Evolutionary conservation across 2,329 filamentous ascomycete species (phyloP).

Genomic region (Fusarium stilboides): DNA sequence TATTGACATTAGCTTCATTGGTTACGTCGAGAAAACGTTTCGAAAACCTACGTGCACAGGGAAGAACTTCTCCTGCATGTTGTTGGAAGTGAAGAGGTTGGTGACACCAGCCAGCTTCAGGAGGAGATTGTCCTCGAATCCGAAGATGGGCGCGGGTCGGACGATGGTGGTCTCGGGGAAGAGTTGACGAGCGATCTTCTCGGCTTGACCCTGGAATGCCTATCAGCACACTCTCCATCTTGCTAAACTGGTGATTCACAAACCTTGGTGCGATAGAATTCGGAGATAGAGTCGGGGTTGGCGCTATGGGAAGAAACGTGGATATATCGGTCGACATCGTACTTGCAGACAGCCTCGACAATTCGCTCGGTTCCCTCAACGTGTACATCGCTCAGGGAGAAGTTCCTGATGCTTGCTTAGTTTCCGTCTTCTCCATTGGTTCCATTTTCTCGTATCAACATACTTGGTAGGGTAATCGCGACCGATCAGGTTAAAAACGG

Average conservation of each 20-base stretch:
- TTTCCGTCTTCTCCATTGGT: slow-evolving; percentile 3
- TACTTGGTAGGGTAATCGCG: slow-evolving; percentile 97
- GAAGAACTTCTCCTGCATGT: slow-evolving; percentile 91
- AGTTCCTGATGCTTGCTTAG: slow-evolving; percentile 78
- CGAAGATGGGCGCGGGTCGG: slow-evolving; percentile 92
- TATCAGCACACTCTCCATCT: slow-evolving; percentile 33
- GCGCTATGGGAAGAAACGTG: slow-evolving; percentile 98
- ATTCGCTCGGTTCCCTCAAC: slow-evolving; percentile 94
- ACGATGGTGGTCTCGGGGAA: slow-evolving; percentile 99
- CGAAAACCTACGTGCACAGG: slow-evolving; percentile 86
- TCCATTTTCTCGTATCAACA: slow-evolving; percentile 27
- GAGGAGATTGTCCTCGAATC: slow-evolving; percentile 93
- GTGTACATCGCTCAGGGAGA: slow-evolving; percentile 91
- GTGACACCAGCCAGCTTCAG: slow-evolving; percentile 85
- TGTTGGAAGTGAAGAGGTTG: slow-evolving; percentile 91
- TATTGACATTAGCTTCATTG: slow-evolving; percentile 53
- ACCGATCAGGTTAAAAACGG: slow-evolving; percentile 96
- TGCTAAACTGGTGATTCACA: slow-evolving; percentile 23
- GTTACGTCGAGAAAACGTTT: not conserved
- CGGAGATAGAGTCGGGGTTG: slow-evolving; percentile 81
- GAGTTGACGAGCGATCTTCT: slow-evolving; percentile 86
- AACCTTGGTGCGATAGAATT: slow-evolving; percentile 94
- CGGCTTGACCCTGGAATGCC: slow-evolving; percentile 76
- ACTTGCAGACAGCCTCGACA: slow-evolving; percentile 94
- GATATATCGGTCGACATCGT: slow-evolving; percentile 96